Conservation (phyloP, 257 asterid genomes). For the Ocimum tenuiflorum region DNA sequence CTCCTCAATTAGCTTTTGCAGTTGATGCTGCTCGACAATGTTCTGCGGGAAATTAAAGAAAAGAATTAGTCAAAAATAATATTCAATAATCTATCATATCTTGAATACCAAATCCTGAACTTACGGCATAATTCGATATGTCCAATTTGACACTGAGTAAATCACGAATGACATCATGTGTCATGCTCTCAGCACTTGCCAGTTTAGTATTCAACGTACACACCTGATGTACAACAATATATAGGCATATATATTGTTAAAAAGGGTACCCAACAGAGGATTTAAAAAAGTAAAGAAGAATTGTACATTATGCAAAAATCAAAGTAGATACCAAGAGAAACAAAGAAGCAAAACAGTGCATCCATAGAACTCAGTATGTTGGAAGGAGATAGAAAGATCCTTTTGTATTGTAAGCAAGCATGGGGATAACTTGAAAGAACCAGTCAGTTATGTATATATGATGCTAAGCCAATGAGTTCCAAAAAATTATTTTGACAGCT, state of each 20-base stretch:
- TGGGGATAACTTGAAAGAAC: not conserved
- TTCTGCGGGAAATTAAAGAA: conserved; percentile 32
- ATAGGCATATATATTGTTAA: not conserved
- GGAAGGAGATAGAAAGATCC: not conserved
- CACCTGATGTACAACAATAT: conserved; percentile 37
- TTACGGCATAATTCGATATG: conserved; percentile 73
- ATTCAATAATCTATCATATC: not conserved
- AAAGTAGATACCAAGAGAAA: not conserved
- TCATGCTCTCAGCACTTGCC: conserved; percentile 86
- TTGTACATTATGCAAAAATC: not conserved
- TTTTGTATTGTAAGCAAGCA: not conserved
- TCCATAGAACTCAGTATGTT: not conserved
- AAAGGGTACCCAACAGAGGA: not conserved
- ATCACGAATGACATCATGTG: conserved; percentile 92
- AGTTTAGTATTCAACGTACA: conserved; percentile 66
- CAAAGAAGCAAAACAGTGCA: not conserved
- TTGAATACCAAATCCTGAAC: conserved; percentile 21
- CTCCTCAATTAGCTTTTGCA: conserved; percentile 66
- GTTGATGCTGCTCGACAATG: conserved; percentile 61
- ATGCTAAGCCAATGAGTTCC: not conserved
- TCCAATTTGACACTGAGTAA: conserved; percentile 87
- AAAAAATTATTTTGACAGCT: conserved; percentile 12
- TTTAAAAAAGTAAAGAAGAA: not conserved
- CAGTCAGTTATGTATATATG: not conserved
- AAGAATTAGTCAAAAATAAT: not conserved